Base-by-base conservation (phyloP, 2,329 filamentous ascomycete species). In the Pseudogymnoascus sp. region DNA sequence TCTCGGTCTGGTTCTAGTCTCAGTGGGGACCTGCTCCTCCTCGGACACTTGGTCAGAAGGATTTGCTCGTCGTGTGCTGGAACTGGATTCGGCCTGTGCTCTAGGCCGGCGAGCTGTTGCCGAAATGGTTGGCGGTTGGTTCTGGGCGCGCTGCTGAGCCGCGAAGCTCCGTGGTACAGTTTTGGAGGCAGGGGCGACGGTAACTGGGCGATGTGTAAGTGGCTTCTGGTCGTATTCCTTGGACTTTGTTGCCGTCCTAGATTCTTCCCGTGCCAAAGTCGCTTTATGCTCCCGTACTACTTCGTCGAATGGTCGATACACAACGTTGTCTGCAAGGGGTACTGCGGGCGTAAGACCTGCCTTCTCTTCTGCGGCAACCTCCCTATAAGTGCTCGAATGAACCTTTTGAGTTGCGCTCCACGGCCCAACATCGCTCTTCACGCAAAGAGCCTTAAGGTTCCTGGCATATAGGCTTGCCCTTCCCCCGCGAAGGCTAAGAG, bases 351-450 rank as follows among this genome's bases (percentile, higher is more conserved):
- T 88, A 61, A 88, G 74, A 1, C 84, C 84, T 41, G 83, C 81
- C 72, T 87, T 84, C 71, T 88, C 85, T 72, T 88, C 85, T n/a
- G 84, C 80, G 0, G 84, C 84, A 73, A 87, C 84, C 70, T 88
- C 85, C 68, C 84, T 83, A 80, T 85, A 88, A 13, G 71, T 72
- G 62, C 71, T 74, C 42, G 80, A 82, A 68, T 81, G 79, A 2
- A 79, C 73, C 27, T 79, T 71, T 65, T 81, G 76, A 3, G 75
- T 72, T 8, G 74, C 68, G 61, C 74, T 77, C 78, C 78, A 84
- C 1, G 83, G 81, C 0, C 85, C 85, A 60, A 88, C 81, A 39
- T 81, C 79, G 68, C 84, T 87, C 41, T 80, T 78, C 27, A 74
- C 76, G 69, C 84, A 87, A 72, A 87, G 78, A 0, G 81, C 80